Percentiles rank a stretch among this genome's conserved stretches.
phyloP scores from a whole-genome alignment of 1,284 basidiomycete genomes.

The Mycena sp. region DNA sequence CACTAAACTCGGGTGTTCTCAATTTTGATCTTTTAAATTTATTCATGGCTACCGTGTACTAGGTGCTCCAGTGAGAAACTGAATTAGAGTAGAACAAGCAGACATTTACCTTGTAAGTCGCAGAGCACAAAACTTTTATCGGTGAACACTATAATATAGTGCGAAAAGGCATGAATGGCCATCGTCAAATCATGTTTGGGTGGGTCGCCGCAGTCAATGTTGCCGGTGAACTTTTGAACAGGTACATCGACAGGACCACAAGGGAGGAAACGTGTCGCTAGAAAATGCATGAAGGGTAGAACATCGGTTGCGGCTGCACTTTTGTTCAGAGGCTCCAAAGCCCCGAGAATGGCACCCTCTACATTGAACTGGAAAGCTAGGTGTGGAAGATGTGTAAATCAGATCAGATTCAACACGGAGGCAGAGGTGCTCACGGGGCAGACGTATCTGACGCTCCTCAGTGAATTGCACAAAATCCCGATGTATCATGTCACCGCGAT shows the following conservation, averaged over 20 bases:
- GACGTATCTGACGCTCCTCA: not conserved
- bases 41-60: no score
- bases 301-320: not conserved
- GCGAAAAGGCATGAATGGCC: constrained; percentile 18
- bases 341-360: constrained; percentile 9
- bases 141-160: not conserved
- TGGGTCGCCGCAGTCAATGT: not conserved
- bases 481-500: not conserved
- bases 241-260: not conserved
- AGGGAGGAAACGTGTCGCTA: constrained; percentile 18
- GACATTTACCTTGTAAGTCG: constrained; percentile 17
- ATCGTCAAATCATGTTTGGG: not conserved
- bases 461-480: not conserved
- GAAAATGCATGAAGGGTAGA: constrained; percentile 1
- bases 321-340: not conserved
- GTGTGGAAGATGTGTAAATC: no score
- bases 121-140: not conserved
- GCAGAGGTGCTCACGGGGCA: not conserved
- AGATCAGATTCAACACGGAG: not conserved
- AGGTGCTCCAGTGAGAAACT: not conserved
- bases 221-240: constrained; percentile 21
- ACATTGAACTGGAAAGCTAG: constrained; percentile 16
- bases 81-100: not conserved
- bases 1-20: no score
- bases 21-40: no score